Percentiles rank a stretch among this genome's conserved stretches.
phyloP scores from a whole-genome alignment of 2,329 filamentous ascomycete genomes.

The Epichloe scottii region DNA sequence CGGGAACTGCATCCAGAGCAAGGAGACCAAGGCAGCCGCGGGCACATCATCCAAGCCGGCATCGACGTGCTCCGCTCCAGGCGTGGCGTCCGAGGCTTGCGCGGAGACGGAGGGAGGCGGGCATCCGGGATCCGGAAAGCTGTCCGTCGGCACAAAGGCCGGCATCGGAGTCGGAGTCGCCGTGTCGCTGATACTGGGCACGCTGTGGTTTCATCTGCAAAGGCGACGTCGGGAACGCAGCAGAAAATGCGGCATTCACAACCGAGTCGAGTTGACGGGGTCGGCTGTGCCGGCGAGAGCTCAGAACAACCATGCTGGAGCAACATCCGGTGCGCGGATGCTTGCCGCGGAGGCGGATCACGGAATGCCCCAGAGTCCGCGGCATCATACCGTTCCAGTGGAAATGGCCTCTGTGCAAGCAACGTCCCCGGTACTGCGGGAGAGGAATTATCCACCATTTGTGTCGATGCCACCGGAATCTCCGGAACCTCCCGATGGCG shows the following conservation, averaged over 20 bases:
- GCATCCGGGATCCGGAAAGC: constrained; percentile 2
- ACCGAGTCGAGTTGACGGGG: constrained; percentile 1
- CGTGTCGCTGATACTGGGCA: constrained; percentile 27
- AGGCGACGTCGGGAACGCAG: constrained; percentile 13
- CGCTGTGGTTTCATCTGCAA: constrained; percentile 34
- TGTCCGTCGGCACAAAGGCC: constrained; percentile 39
- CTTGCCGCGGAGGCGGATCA: not conserved
- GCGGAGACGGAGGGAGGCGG: constrained; percentile 8
- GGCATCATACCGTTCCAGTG: constrained; percentile 26
- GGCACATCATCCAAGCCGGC: not conserved
- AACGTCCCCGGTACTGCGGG: not conserved
- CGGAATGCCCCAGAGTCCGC: not conserved
- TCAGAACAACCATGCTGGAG: not conserved
- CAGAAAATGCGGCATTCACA: not conserved
- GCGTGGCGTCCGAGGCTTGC: constrained; percentile 16
- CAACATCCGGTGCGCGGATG: not conserved
- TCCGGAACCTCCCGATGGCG: constrained; percentile 12
- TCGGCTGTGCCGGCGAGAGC: not conserved
- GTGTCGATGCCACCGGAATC: not conserved
- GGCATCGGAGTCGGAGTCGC: constrained; percentile 44
- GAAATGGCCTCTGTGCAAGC: constrained; percentile 35
- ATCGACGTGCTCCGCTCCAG: constrained; percentile 24
- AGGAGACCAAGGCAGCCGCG: constrained; percentile 10
- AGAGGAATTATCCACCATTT: not conserved
- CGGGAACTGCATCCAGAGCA: constrained; percentile 23